Evolutionary conservation across 2,329 filamentous ascomycete genomes (phyloP).

Genomic region (Sphaerostilbella broomeana): DNA sequence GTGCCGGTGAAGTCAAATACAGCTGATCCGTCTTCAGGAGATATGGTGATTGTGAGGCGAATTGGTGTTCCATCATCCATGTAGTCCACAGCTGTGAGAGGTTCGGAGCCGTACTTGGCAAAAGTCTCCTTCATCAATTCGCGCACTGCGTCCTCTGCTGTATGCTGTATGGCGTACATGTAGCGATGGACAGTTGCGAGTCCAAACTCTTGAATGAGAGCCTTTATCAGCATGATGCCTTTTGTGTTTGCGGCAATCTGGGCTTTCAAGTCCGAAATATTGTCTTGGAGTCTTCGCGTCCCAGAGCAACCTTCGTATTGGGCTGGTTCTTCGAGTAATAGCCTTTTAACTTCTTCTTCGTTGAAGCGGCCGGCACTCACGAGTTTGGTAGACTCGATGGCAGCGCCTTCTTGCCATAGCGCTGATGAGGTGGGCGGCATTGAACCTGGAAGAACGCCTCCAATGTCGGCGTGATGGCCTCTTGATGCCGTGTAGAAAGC

Average conservation of each 20-base stretch:
- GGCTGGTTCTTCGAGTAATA: slow-evolving; percentile 67
- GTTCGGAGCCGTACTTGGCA: slow-evolving; percentile 13
- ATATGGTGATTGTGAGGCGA: slow-evolving; percentile 65
- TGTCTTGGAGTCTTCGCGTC: slow-evolving; percentile 72
- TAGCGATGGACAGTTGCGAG: slow-evolving; percentile 62
- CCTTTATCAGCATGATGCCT: slow-evolving; percentile 67
- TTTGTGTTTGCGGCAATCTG: slow-evolving; percentile 84
- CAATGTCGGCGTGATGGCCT: slow-evolving; percentile 46
- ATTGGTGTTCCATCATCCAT: slow-evolving; percentile 88
- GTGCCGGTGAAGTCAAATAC: slow-evolving; percentile 48
- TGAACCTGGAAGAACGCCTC: slow-evolving; percentile 72
- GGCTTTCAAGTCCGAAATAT: slow-evolving; percentile 79
- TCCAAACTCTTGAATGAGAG: slow-evolving; percentile 66
- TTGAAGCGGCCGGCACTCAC: slow-evolving; percentile 73
- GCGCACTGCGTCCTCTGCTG: slow-evolving; percentile 56
- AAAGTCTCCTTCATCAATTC: slow-evolving; percentile 28
- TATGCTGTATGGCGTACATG: slow-evolving; percentile 36
- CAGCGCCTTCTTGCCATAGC: slow-evolving; percentile 58
- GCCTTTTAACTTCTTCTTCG: slow-evolving; percentile 65
- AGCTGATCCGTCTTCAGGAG: slow-evolving; percentile 66
- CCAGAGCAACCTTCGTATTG: slow-evolving; percentile 70
- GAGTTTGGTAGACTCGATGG: slow-evolving; percentile 61
- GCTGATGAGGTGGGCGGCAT: slow-evolving; percentile 73
- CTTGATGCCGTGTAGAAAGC: slow-evolving; percentile 54
- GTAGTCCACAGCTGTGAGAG: slow-evolving; percentile 40